These are phyloP conservation scores for Novymonas esmeraldas DNA, from an alignment of 208 protist genomes.

Conservation along the genomic window DNA sequence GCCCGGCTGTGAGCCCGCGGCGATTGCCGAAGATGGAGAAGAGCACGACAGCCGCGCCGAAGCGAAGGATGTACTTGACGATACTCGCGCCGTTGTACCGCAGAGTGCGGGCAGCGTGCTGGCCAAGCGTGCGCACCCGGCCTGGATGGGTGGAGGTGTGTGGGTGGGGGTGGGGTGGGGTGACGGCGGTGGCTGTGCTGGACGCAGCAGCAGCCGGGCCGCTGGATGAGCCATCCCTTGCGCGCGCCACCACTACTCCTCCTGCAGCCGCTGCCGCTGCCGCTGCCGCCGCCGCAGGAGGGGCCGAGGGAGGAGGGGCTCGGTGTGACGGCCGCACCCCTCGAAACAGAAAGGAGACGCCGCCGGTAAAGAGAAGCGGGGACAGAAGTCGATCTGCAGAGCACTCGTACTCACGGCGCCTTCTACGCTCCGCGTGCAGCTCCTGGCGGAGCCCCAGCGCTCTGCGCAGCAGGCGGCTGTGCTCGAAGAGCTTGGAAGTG, in stretches of 20 bases:
- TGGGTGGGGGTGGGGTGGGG: too few species aligned
- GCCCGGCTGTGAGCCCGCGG: slow-evolving; percentile 20
- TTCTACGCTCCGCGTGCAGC: slow-evolving; percentile 29
- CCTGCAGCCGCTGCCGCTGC: neutral
- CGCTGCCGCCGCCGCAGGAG: neutral
- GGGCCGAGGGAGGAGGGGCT: too few species aligned
- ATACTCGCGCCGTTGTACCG: slow-evolving; percentile 22
- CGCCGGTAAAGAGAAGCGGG: slow-evolving; percentile 2
- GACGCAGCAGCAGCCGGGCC: too few species aligned
- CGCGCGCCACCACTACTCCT: too few species aligned
- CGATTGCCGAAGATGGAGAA: slow-evolving; percentile 29
- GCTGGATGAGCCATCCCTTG: too few species aligned
- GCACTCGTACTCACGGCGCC: slow-evolving; percentile 27
- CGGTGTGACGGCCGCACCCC: neutral
- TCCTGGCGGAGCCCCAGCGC: slow-evolving; percentile 35
- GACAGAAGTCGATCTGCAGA: slow-evolving; percentile 16
- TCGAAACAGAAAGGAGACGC: neutral
- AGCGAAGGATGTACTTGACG: slow-evolving; percentile 47
- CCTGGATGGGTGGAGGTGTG: neutral
- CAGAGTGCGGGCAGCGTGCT: neutral
- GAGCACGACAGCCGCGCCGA: slow-evolving; percentile 30
- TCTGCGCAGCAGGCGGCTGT: slow-evolving; percentile 41
- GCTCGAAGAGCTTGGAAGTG: slow-evolving; percentile 38
- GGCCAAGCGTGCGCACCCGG: neutral
- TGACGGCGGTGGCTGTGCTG: too few species aligned